A percentile compares a stretch with the other conserved stretches of the same genome.
These are phyloP conservation scores for Kodamaea plutei DNA, from an alignment of 1,139 yeast genomes.

Conservation along the genomic window DNA sequence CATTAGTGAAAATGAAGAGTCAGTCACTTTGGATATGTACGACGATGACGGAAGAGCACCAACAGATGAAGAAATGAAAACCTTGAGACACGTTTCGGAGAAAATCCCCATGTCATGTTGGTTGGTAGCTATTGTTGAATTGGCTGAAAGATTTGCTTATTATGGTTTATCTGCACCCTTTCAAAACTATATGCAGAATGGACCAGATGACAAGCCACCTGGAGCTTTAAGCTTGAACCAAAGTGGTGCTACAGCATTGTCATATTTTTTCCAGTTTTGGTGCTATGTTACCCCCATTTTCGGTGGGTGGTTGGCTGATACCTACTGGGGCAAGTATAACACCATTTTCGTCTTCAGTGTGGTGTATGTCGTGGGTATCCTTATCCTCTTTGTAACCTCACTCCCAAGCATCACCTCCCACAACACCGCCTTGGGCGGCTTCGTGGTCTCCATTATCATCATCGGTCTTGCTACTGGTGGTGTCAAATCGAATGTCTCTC, in stretches of 20 bases:
- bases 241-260: constrained; percentile 34
- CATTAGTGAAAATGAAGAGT: no score
- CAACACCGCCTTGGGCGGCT: constrained; percentile 44
- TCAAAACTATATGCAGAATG: constrained; percentile 68
- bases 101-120: constrained; percentile 21
- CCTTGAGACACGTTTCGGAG: constrained; percentile 18
- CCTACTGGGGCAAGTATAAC: constrained; percentile 19
- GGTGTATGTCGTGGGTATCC: constrained; percentile 57
- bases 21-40: no score
- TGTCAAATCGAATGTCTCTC: constrained; percentile 19
- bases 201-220: constrained; percentile 39
- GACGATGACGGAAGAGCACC: constrained; percentile 17
- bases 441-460: constrained; percentile 57
- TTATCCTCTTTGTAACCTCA: constrained; percentile 67
- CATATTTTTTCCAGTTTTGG: constrained; percentile 22
- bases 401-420: constrained; percentile 56
- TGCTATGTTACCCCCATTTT: constrained; percentile 20
- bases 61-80: constrained; percentile 16
- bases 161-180: constrained; percentile 57
- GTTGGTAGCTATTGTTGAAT: constrained; percentile 21
- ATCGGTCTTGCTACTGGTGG: constrained; percentile 63
- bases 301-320: constrained; percentile 23
- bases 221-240: constrained; percentile 65
- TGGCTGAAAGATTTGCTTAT: constrained; percentile 21
- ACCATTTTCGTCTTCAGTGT: constrained; percentile 45